phyloP scores from a whole-genome alignment of 495 filamentous ascomycete species.

The Tuber indicum region DNA sequence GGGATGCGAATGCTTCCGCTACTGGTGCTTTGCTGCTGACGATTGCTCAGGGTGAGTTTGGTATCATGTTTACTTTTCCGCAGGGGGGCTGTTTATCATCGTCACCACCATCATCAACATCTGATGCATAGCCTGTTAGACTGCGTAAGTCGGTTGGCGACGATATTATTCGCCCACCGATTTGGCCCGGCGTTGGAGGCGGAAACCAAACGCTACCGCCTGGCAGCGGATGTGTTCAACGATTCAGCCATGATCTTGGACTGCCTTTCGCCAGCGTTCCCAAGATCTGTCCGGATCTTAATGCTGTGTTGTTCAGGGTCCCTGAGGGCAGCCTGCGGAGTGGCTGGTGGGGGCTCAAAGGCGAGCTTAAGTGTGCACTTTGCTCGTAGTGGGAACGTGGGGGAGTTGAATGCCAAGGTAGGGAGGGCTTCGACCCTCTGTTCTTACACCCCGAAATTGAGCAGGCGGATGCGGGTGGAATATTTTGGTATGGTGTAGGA shows the following conservation, averaged over 20 bases:
- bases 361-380: constrained; percentile 90
- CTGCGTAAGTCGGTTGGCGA: constrained; percentile 69
- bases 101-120: background rate
- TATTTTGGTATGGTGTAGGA: background rate
- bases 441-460: background rate
- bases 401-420: constrained; percentile 72
- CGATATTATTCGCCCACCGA: constrained; percentile 81
- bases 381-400: constrained; percentile 77
- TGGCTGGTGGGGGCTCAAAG: constrained; percentile 83
- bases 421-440: background rate
- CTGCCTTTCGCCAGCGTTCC: constrained; percentile 73
- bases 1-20: constrained; percentile 74
- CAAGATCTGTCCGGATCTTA: constrained; percentile 58
- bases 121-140: constrained; percentile 22
- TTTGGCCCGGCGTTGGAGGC: constrained; percentile 83
- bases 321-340: constrained; percentile 75
- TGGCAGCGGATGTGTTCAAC: constrained; percentile 87
- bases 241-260: constrained; percentile 85
- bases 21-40: constrained; percentile 81
- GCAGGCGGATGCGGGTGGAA: constrained; percentile 8
- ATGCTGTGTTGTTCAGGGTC: constrained; percentile 71
- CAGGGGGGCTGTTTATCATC: background rate
- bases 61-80: background rate
- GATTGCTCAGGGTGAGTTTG: constrained; percentile 66
- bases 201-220: constrained; percentile 89